A percentile compares a stretch with the other conserved stretches of the same genome.
These are phyloP conservation scores for Dactylellina drechsleri DNA, from an alignment of 2,329 filamentous ascomycete genomes.

Conservation along the genomic window DNA sequence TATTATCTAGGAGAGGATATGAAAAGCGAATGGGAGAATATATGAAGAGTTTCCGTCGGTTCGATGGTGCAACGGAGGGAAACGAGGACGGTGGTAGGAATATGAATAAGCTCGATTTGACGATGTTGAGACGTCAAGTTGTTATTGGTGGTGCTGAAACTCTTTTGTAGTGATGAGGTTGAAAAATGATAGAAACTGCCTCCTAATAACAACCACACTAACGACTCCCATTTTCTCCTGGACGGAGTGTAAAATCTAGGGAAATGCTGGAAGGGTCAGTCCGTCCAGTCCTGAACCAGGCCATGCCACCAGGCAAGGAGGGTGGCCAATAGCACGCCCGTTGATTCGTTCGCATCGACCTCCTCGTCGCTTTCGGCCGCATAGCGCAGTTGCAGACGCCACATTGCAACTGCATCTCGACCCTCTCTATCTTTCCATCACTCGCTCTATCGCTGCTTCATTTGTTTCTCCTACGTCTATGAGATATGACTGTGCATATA, in stretches of 20 bases:
- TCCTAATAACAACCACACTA: background rate
- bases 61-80: background rate
- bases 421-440: background rate
- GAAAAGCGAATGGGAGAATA: background rate
- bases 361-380: constrained; percentile 35
- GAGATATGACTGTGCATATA: background rate
- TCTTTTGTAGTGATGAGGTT: background rate
- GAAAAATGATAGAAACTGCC: background rate
- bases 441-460: background rate
- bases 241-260: no score
- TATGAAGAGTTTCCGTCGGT: background rate
- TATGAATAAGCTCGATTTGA: background rate
- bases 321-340: background rate
- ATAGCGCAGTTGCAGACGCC: constrained; percentile 14
- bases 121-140: background rate
- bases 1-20: background rate
- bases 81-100: no score
- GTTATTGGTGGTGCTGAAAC: background rate
- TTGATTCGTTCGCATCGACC: constrained; percentile 23
- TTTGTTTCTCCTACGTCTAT: background rate
- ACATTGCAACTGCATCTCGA: constrained; percentile 9
- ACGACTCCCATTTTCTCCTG: background rate
- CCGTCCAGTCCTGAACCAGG: no score
- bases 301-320: no score
- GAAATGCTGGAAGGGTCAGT: no score